Conservation (phyloP, 2,329 filamentous ascomycete species). For the Neofusicoccum ribis region DNA sequence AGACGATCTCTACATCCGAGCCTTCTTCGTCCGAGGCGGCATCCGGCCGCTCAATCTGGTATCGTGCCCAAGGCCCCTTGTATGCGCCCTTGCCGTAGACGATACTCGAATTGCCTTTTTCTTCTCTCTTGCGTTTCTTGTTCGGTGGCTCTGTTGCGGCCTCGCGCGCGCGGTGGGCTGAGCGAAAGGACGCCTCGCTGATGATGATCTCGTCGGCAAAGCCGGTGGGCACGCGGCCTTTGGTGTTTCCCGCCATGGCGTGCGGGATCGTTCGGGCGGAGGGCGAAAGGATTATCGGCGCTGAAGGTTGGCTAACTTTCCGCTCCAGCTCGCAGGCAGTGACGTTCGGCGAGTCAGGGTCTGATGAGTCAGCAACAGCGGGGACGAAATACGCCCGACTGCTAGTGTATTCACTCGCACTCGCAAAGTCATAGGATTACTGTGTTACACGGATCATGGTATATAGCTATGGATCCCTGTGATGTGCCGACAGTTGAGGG, state of each 20-base stretch:
- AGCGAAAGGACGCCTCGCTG: constrained; percentile 86
- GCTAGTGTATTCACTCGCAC: no score
- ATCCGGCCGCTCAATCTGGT: constrained; percentile 71
- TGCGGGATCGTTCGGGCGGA: constrained; percentile 22
- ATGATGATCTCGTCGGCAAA: constrained; percentile 84
- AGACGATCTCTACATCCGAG: constrained; percentile 71
- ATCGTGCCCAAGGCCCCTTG: constrained; percentile 91
- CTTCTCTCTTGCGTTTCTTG: constrained; percentile 80
- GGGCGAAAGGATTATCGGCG: no score
- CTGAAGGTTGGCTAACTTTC: constrained; percentile 2
- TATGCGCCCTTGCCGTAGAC: constrained; percentile 87
- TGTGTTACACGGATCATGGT: no score
- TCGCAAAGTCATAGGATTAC: no score
- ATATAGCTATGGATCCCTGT: no score
- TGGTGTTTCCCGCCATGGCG: constrained; percentile 21
- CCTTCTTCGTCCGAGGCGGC: constrained; percentile 64
- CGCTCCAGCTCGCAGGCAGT: constrained; percentile 1
- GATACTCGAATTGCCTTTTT: constrained; percentile 78
- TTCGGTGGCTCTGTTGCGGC: constrained; percentile 56
- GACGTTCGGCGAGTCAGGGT: constrained; percentile 11
- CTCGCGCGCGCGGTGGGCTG: constrained; percentile 79
- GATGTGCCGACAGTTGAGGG: no score
- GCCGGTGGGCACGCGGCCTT: constrained; percentile 64
- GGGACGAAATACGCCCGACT: no score
- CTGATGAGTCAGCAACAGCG: neutral